Evolutionary conservation across 2,329 filamentous ascomycete species (phyloP).

Genomic region (Clonostachys sp.): DNA sequence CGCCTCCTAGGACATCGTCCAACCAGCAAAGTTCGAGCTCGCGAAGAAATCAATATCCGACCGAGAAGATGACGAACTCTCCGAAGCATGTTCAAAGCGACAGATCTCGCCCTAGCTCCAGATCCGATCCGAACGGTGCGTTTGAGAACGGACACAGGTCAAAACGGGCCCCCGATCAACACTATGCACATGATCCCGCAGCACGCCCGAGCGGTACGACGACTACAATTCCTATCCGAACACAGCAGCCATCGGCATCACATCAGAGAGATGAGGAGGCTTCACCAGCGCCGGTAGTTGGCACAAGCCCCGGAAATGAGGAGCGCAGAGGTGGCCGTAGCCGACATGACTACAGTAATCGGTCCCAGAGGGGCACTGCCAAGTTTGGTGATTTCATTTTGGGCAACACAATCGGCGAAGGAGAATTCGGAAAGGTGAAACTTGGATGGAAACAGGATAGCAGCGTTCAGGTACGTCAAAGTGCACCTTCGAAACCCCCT

Average conservation of each 20-base stretch:
- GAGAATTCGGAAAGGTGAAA: constrained; percentile 98
- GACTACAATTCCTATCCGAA: constrained; percentile 38
- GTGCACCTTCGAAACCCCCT: background rate
- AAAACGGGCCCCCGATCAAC: constrained; percentile 17
- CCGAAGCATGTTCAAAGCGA: constrained; percentile 23
- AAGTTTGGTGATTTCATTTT: constrained; percentile 96
- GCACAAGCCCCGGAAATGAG: constrained; percentile 32
- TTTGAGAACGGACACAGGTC: constrained; percentile 19
- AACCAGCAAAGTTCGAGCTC: constrained; percentile 42
- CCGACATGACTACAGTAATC: constrained; percentile 50
- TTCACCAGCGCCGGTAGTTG: constrained; percentile 37
- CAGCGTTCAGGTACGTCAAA: constrained; percentile 65
- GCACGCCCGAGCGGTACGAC: constrained; percentile 25
- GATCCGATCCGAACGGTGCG: constrained; percentile 18
- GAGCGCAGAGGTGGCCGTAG: constrained; percentile 46
- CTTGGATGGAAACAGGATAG: constrained; percentile 97
- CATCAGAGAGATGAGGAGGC: constrained; percentile 54
- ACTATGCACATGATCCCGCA: constrained; percentile 27
- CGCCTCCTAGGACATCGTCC: constrained; percentile 79
- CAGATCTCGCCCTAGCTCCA: constrained; percentile 24
- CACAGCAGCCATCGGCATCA: constrained; percentile 35
- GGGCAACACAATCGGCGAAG: constrained; percentile 93
- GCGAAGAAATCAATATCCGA: constrained; percentile 37
- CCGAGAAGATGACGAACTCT: constrained; percentile 36
- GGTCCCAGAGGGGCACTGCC: constrained; percentile 55